These are phyloP conservation scores for Calycina marina DNA, from an alignment of 2,329 filamentous ascomycete species.

Conservation along the genomic window DNA sequence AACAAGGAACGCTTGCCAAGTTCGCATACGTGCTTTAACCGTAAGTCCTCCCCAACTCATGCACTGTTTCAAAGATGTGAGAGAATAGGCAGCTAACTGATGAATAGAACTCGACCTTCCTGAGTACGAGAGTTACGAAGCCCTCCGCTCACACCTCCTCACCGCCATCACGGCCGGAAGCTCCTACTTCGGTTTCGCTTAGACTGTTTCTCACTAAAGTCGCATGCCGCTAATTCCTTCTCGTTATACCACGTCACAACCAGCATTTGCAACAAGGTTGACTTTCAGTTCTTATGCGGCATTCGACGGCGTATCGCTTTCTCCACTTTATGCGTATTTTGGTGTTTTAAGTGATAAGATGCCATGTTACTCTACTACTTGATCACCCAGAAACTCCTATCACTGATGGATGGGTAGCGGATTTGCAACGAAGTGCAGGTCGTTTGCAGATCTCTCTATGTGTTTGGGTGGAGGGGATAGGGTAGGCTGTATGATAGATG, in stretches of 20 bases:
- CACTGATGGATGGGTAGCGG: neutral
- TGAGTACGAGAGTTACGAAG: constrained; percentile 94
- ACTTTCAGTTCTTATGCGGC: no score
- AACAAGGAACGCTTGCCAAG: constrained; percentile 91
- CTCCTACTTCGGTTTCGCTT: constrained; percentile 96
- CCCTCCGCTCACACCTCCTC: constrained; percentile 71
- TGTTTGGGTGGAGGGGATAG: neutral
- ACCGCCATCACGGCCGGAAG: constrained; percentile 96
- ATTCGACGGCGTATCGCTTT: constrained; percentile 4
- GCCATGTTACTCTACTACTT: no score
- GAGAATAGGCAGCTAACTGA: constrained; percentile 15
- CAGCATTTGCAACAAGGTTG: no score
- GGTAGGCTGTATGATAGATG: constrained; percentile 11
- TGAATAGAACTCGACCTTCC: constrained; percentile 82
- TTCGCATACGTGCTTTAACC: constrained; percentile 98
- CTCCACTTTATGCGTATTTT: constrained; percentile 13
- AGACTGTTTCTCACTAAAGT: constrained; percentile 23
- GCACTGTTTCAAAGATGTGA: constrained; percentile 6
- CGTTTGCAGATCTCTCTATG: constrained; percentile 11
- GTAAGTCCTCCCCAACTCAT: constrained; percentile 42
- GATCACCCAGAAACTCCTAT: no score
- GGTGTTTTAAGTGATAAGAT: constrained; percentile 5
- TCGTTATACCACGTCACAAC: constrained; percentile 20
- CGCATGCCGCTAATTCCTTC: constrained; percentile 11
- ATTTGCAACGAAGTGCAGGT: constrained; percentile 24